Evolutionary conservation across 345 rosid genomes (phyloP), one percentile per base, ranked within the genome.

Genomic region (Pugionium dolabratum): DNA sequence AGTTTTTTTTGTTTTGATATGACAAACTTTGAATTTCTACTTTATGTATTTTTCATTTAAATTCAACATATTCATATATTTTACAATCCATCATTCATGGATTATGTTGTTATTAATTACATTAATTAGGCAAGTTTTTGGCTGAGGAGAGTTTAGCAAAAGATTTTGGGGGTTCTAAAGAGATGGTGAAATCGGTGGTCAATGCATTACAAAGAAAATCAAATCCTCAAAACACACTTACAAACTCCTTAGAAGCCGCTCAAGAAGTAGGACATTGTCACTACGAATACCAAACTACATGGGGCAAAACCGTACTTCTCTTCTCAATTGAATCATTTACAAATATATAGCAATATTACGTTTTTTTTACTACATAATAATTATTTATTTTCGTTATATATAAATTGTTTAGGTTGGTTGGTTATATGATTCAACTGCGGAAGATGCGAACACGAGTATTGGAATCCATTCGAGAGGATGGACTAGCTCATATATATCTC

Each of bases 381-480:
- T 49, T 49, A 30, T 49, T 6, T 54, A 11, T 35, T 56, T 34
- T 57, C 6, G 11, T 33, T 32, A 18, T 5, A 30, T 35, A 28
- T 25, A 40, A 6, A 28, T 44, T 5, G 4, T 44, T 33, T 28
- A 86, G 88, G 18, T 81, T 5, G 95, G 96, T 4, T 85, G 82
- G 90, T 72, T 79, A 36, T 86, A 91, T 40, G 98, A 83, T 34
- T 79, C 97, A 9, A 37, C 64, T 0, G 7, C 83, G 1, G 92
- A 91, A 71, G 98, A 87, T 35, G 0, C 62, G 2, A 50, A 83
- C 4, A 89, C 98, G 0, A 81, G 96, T 4, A 7, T 84, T 1
- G 31, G 4, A 46, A 81, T 91, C 36, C 94, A 88, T 7, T 26
- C 60, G 2, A 82, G 75, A 63, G 94, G 88, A 1, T 91, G 94